A percentile compares a stretch with the other conserved stretches of the same genome.
phyloP scores from a whole-genome alignment of 371 early-diverging fungal genomes.

The Mucor irregularis region DNA sequence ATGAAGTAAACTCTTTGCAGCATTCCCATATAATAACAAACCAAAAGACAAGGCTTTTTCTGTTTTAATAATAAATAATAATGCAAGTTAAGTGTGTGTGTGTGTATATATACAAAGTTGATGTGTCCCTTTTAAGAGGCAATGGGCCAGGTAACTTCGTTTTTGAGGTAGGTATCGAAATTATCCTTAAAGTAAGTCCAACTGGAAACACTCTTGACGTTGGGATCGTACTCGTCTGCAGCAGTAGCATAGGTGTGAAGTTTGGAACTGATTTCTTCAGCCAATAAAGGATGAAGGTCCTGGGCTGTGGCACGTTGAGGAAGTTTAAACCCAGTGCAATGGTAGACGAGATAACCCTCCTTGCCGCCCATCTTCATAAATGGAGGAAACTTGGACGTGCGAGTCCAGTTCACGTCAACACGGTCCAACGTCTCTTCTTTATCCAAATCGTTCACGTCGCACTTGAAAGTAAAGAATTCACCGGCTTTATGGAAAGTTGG shows the following conservation, averaged over 20 bases:
- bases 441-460: slow-evolving; percentile 20
- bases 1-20: slow-evolving; percentile 31
- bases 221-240: slow-evolving; percentile 23
- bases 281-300: slow-evolving; percentile 23
- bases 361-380: slow-evolving; percentile 44
- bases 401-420: slow-evolving; percentile 40
- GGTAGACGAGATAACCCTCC: slow-evolving; percentile 32
- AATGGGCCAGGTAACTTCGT: slow-evolving; percentile 27
- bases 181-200: slow-evolving; percentile 39
- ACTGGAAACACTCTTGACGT: slow-evolving; percentile 27
- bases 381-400: slow-evolving; percentile 29
- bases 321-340: slow-evolving; percentile 38
- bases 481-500: slow-evolving; percentile 20
- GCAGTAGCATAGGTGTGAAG: slow-evolving; percentile 24
- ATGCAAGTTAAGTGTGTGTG: too few species aligned
- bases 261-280: slow-evolving; percentile 19
- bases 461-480: slow-evolving; percentile 40
- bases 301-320: slow-evolving; percentile 25
- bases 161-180: slow-evolving; percentile 36
- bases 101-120: too few species aligned
- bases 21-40: neutral
- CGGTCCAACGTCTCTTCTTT: slow-evolving; percentile 17
- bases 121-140: slow-evolving; percentile 1
- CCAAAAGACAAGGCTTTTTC: too few species aligned
- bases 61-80: too few species aligned